A percentile compares a stretch with the other conserved stretches of the same genome.
These are phyloP conservation scores for Dioscorea cayenensis DNA, from an alignment of 116 monocot genomes.

Conservation along the genomic window DNA sequence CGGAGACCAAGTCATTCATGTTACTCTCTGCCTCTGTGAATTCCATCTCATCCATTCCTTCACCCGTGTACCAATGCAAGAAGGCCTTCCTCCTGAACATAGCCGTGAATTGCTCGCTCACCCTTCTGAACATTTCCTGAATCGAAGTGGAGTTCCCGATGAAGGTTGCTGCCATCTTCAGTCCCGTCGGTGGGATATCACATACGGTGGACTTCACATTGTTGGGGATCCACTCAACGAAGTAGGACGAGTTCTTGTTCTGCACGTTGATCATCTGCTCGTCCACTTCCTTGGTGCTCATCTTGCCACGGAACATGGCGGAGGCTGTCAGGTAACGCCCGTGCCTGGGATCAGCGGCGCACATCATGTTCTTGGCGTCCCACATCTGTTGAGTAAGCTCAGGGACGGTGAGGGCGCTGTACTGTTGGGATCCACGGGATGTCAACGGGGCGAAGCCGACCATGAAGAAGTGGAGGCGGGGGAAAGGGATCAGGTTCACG, in stretches of 20 bases:
- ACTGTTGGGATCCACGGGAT: conserved; percentile 49
- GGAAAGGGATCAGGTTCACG: conserved; percentile 64
- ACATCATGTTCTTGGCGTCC: conserved; percentile 87
- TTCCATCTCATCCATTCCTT: conserved; percentile 15
- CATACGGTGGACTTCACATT: conserved; percentile 86
- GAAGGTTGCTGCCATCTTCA: conserved; percentile 61
- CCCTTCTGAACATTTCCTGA: conserved; percentile 46
- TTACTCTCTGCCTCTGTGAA: conserved; percentile 15
- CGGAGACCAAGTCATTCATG: conserved; percentile 11
- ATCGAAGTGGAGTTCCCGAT: conserved; percentile 45
- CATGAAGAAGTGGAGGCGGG: conserved; percentile 67
- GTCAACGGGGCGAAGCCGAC: conserved; percentile 48
- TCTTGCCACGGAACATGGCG: conserved; percentile 56
- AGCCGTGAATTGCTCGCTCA: conserved; percentile 16
- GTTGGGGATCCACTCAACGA: conserved; percentile 89
- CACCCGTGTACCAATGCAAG: conserved; percentile 17
- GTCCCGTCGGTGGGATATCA: conserved; percentile 59
- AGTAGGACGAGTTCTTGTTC: conserved; percentile 91
- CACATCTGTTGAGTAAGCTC: conserved; percentile 85
- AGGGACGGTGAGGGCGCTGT: conserved; percentile 63
- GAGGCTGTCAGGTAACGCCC: conserved; percentile 61
- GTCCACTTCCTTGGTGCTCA: conserved; percentile 94
- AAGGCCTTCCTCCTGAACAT: conserved; percentile 16
- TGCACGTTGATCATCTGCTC: conserved; percentile 91
- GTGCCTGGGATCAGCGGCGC: conserved; percentile 61